phyloP scores from a whole-genome alignment of 2,329 filamentous ascomycete species.

The Verticillium tricorpus region DNA sequence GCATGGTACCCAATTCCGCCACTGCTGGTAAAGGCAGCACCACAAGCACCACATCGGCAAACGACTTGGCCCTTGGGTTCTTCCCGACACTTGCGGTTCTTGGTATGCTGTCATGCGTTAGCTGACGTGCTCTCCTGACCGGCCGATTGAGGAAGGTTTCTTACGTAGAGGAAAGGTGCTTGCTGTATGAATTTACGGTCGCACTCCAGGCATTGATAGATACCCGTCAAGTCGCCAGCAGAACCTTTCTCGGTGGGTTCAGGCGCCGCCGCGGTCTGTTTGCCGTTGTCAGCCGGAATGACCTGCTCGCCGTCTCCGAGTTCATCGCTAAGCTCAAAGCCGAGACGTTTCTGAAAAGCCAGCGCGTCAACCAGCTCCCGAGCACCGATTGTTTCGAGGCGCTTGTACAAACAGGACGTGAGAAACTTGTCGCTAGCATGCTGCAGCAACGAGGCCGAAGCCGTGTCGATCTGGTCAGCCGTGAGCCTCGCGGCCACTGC shows the following conservation, averaged over 20 bases:
- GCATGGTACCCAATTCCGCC: background rate
- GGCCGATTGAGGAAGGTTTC: background rate
- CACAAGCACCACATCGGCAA: background rate
- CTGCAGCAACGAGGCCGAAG: conserved; percentile 31
- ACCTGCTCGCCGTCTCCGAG: conserved; percentile 30
- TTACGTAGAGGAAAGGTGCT: background rate
- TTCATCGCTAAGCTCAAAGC: conserved; percentile 48
- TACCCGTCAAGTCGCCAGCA: background rate
- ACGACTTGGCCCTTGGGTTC: background rate
- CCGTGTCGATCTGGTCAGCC: conserved; percentile 37
- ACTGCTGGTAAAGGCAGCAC: background rate
- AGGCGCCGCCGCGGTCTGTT: background rate
- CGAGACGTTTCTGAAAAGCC: conserved; percentile 51
- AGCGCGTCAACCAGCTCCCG: conserved; percentile 52
- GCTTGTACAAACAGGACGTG: conserved; percentile 45
- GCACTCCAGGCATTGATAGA: background rate
- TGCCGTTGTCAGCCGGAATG: background rate
- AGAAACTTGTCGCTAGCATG: conserved; percentile 46
- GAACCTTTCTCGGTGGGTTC: background rate
- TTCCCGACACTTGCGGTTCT: background rate
- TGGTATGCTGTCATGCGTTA: background rate
- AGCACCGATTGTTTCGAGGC: conserved; percentile 49
- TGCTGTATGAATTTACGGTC: background rate
- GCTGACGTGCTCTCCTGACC: background rate
- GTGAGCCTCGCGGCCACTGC: conserved; percentile 38